phyloP scores from a whole-genome alignment of 2,329 filamentous ascomycete species.

The Curvularia verruculosa region DNA sequence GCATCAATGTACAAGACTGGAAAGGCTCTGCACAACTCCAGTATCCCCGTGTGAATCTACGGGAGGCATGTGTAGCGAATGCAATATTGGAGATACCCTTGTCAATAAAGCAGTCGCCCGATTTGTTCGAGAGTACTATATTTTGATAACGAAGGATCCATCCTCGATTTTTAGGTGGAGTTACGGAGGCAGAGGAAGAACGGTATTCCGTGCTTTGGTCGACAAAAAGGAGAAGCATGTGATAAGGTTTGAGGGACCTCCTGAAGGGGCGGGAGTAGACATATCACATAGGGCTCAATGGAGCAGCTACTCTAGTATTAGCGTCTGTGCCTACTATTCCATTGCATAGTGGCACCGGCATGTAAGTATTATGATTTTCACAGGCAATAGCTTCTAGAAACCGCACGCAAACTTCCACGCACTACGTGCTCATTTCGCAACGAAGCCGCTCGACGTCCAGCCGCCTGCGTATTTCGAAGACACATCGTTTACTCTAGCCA shows the following conservation, averaged over 20 bases:
- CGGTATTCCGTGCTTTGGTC: not conserved
- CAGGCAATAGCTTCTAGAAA: not conserved
- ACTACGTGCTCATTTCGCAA: not conserved
- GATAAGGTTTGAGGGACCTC: not conserved
- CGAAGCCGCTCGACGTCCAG: not conserved
- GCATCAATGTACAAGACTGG: not conserved
- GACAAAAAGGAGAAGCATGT: not conserved
- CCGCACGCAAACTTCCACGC: conserved; percentile 1
- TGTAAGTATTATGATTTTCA: not conserved
- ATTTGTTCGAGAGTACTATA: not conserved
- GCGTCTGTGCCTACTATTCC: not conserved
- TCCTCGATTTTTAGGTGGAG: not conserved
- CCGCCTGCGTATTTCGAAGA: not conserved
- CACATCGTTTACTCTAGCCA: conserved; percentile 29
- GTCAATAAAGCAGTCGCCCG: not conserved
- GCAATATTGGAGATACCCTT: not conserved
- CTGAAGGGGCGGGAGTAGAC: not conserved
- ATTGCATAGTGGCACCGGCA: not conserved
- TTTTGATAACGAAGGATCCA: not conserved
- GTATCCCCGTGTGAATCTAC: not conserved
- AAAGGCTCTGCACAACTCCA: not conserved
- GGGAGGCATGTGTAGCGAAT: not conserved
- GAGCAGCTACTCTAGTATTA: not conserved
- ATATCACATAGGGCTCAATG: not conserved
- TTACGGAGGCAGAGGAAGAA: not conserved